phyloP scores from a whole-genome alignment of 192 early-diverging fungal species.

The Podila minutissima region DNA sequence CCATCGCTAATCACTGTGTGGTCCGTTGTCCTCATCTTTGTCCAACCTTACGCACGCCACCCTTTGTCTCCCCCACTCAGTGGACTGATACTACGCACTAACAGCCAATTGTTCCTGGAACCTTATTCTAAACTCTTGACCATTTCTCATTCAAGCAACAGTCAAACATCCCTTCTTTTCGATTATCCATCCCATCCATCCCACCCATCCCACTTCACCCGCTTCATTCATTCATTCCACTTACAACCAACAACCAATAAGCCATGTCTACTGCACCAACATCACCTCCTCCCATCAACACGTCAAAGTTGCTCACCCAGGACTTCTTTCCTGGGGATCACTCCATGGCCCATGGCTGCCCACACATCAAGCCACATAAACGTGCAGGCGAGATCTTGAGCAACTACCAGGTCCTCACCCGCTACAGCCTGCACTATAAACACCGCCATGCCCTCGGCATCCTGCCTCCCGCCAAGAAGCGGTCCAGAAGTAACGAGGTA shows the following conservation, averaged over 20 bases:
- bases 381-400: slow-evolving; percentile 34
- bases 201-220: background rate
- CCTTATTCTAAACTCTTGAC: too few species aligned
- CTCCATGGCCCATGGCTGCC: slow-evolving; percentile 33
- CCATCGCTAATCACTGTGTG: too few species aligned
- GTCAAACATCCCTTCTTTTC: background rate
- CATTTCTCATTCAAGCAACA: background rate
- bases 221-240: background rate
- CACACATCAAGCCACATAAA: slow-evolving; percentile 37
- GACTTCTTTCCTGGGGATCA: slow-evolving; percentile 51
- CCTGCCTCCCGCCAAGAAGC: slow-evolving; percentile 31
- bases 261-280: slow-evolving; percentile 12
- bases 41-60: too few species aligned
- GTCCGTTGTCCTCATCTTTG: too few species aligned
- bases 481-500: slow-evolving; percentile 24
- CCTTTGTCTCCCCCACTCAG: too few species aligned
- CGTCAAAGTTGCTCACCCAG: slow-evolving; percentile 40
- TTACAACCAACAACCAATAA: background rate
- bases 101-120: too few species aligned
- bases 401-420: slow-evolving; percentile 41
- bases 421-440: slow-evolving; percentile 47
- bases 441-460: slow-evolving; percentile 48
- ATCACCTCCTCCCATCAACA: slow-evolving; percentile 26
- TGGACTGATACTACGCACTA: too few species aligned
- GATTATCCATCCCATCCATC: background rate